A percentile compares a stretch with the other conserved stretches of the same genome.
Conservation (phyloP, 2,329 filamentous ascomycete species). For the Acephala macrosclerotiorum region DNA sequence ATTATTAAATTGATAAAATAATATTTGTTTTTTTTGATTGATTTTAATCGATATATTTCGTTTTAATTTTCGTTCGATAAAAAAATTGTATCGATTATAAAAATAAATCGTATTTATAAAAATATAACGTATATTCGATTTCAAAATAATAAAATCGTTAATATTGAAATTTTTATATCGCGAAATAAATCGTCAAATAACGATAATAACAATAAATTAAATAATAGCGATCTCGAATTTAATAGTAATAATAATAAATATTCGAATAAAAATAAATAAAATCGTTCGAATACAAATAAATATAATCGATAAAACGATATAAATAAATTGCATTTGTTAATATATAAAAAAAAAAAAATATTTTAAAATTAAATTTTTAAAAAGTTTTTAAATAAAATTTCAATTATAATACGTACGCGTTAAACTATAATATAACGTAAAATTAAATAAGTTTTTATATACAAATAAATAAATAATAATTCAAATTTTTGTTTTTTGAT, state of each 20-base stretch:
- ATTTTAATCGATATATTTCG: too few species aligned
- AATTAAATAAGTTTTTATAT: slow-evolving; percentile 13
- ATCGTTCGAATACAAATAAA: too few species aligned
- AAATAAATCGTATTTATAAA: slow-evolving; percentile 24
- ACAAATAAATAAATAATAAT: not conserved
- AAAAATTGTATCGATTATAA: too few species aligned
- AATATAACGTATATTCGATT: too few species aligned
- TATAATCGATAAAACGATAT: not conserved
- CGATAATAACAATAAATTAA: slow-evolving; percentile 14
- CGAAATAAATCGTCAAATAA: too few species aligned
- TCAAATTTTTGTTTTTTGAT: too few species aligned
- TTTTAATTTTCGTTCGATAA: too few species aligned
- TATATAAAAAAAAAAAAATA: slow-evolving; percentile 24
- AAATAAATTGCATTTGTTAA: not conserved
- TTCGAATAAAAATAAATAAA: too few species aligned
- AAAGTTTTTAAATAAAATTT: slow-evolving; percentile 16
- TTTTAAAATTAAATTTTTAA: slow-evolving; percentile 30
- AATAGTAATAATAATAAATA: slow-evolving; percentile 15
- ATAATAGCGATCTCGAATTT: slow-evolving; percentile 10
- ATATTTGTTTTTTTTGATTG: too few species aligned
- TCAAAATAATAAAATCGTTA: too few species aligned
- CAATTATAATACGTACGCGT: slow-evolving; percentile 14
- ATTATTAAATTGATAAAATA: too few species aligned
- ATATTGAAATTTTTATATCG: too few species aligned
- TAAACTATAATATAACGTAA: slow-evolving; percentile 13